Percentiles rank a stretch among this genome's conserved stretches.
Evolutionary conservation across 768 basidiomycete species (phyloP).

Genomic region (Mycena indigotica): DNA sequence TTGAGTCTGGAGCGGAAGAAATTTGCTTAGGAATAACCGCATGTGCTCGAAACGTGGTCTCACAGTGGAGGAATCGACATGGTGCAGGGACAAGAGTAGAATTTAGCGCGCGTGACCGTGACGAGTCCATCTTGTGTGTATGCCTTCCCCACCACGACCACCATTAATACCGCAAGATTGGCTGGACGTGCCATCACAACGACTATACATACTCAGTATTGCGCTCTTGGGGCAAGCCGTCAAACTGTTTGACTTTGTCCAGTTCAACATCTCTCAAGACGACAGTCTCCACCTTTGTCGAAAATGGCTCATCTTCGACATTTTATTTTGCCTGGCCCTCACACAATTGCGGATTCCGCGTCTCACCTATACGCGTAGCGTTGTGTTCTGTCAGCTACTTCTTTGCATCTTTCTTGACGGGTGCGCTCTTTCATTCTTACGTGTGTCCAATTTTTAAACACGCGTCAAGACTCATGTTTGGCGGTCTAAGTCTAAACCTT

Average conservation of each 20-base stretch:
- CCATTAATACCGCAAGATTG: constrained; percentile 75
- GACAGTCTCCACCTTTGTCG: constrained; percentile 46
- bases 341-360: constrained; percentile 73
- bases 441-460: no score
- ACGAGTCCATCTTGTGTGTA: background rate
- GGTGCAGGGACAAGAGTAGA: background rate
- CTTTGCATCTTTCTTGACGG: constrained; percentile 67
- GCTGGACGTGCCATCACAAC: constrained; percentile 54
- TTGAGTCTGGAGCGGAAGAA: constrained; percentile 51
- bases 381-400: constrained; percentile 63
- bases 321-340: constrained; percentile 58
- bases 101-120: background rate
- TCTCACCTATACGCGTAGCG: constrained; percentile 64
- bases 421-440: background rate
- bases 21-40: background rate
- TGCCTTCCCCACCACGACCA: constrained; percentile 9
- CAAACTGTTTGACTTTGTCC: constrained; percentile 73
- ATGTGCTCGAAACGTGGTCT: background rate
- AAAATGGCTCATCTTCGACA: constrained; percentile 78
- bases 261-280: constrained; percentile 51
- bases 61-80: background rate
- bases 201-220: constrained; percentile 76
- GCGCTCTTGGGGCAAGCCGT: constrained; percentile 72
- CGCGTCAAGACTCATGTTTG: constrained; percentile 53
- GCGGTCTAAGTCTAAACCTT: constrained; percentile 64